Conservation (phyloP, 2,329 filamentous ascomycete genomes). For the Epichloe sp. region DNA sequence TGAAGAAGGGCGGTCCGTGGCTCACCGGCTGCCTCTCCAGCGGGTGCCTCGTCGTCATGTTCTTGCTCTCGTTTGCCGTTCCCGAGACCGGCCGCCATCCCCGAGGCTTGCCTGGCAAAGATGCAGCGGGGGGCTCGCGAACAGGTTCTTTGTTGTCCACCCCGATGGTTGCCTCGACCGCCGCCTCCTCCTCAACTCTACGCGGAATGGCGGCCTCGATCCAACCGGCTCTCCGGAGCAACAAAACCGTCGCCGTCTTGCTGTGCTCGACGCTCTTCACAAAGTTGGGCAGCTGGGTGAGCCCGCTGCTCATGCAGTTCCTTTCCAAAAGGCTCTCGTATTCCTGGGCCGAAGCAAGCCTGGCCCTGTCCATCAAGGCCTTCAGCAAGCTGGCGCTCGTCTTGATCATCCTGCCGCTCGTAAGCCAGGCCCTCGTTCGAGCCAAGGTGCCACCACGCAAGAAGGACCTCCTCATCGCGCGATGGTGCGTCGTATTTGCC, state of each 20-base stretch:
- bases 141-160: too few relatives aligned
- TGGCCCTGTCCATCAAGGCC: not conserved
- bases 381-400: not conserved
- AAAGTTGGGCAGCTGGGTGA: not conserved
- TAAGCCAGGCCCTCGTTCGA: not conserved
- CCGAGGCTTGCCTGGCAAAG: not conserved
- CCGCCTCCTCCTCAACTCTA: not conserved
- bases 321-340: not conserved
- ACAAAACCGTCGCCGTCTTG: not conserved
- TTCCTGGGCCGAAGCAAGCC: not conserved
- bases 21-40: not conserved
- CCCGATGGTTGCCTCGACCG: too few relatives aligned
- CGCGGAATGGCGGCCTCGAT: not conserved
- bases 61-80: not conserved
- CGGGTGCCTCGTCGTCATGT: not conserved
- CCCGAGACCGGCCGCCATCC: not conserved
- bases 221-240: not conserved
- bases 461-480: not conserved
- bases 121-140: too few relatives aligned
- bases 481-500: not conserved
- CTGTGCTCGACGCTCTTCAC: not conserved
- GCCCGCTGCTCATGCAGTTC: not conserved
- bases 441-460: not conserved
- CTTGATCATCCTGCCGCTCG: not conserved
- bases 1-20: not conserved